Base-by-base conservation (phyloP, 2,329 filamentous ascomycete species). In the Neofusicoccum sp. region DNA sequence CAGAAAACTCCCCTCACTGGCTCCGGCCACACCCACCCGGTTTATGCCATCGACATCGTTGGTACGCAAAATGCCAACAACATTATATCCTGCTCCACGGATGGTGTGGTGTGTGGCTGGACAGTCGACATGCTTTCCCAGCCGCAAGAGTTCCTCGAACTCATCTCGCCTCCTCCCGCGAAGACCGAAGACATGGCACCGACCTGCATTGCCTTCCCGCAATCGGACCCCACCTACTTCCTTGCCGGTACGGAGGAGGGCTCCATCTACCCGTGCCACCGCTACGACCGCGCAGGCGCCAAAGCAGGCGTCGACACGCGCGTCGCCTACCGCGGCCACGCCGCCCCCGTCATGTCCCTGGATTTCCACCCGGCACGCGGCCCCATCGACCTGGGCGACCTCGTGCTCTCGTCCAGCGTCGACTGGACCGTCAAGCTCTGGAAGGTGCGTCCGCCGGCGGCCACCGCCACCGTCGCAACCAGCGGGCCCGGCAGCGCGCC, bases 11-110 rank as follows among this genome's bases (percentile, higher is more conserved):
- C 95, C 0, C 83, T 99, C 43, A 98, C 94, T 5, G 94, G 95
- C 56, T 93, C 92, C 12, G 93, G 95, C 12, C 95, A 99, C 76
- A 96, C 95, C 6, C 95, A 99, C 73, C 95, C 95, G 0, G 91
- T 99, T 67, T 99, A 99, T 80, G 93, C 90, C 43, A 87, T 99
- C 63, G 91, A 95, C 66, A 96, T 99, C 62, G 92, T 99, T 56
- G 95, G 95, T 67, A 99, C 96, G 0, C 95, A 98, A 74, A 99
- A 99, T 75, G 95, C 95, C 64, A 97, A 97, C 80, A 99, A 98
- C 77, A 97, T 99, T 74, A 91, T 99, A 70, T 97, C 93, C 37
- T 94, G 92, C 75, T 97, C 93, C 1, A 99, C 95, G 0, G 95
- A 99, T 73, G 95, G 95, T 61, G 92, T 96, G 8, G 92, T 98